These are phyloP conservation scores for Russula brevipes DNA, from an alignment of 768 basidiomycete species.

Conservation along the genomic window DNA sequence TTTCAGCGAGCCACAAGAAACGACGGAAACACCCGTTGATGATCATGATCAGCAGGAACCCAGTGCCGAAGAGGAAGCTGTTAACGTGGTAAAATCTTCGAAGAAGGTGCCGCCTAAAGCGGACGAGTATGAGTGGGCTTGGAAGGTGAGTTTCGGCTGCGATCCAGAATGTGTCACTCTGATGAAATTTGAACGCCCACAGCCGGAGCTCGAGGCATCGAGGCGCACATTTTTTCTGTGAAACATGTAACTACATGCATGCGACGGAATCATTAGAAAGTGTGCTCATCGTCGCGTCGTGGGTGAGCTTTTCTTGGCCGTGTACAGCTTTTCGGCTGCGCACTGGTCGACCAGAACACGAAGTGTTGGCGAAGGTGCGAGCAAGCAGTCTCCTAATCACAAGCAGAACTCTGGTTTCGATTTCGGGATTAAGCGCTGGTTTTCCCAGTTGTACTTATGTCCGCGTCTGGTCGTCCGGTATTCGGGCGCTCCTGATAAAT, in stretches of 20 bases:
- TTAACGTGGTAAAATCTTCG: constrained; percentile 20
- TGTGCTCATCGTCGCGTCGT: not conserved
- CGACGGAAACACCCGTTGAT: constrained; percentile 29
- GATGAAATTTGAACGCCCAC: constrained; percentile 11
- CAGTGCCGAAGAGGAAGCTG: constrained; percentile 23
- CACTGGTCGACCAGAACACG: not conserved
- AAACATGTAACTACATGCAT: constrained; percentile 4
- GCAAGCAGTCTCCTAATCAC: not conserved
- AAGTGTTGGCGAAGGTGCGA: not conserved
- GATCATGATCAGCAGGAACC: constrained; percentile 26
- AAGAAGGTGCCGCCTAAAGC: constrained; percentile 53
- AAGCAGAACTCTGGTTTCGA: too few species aligned
- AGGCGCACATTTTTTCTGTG: constrained; percentile 88
- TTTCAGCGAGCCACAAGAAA: constrained; percentile 31
- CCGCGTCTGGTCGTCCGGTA: too few species aligned
- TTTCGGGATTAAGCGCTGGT: too few species aligned
- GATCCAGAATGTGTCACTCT: not conserved
- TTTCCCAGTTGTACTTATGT: too few species aligned
- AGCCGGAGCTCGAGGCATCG: constrained; percentile 93
- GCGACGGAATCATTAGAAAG: not conserved
- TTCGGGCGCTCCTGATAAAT: too few species aligned
- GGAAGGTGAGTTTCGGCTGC: constrained; percentile 65
- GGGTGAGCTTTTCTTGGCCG: not conserved
- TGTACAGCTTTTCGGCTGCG: not conserved
- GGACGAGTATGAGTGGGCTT: constrained; percentile 81